These are phyloP conservation scores for Nothomitra cinnamomea DNA, from an alignment of 2,329 filamentous ascomycete species.

Conservation along the genomic window DNA sequence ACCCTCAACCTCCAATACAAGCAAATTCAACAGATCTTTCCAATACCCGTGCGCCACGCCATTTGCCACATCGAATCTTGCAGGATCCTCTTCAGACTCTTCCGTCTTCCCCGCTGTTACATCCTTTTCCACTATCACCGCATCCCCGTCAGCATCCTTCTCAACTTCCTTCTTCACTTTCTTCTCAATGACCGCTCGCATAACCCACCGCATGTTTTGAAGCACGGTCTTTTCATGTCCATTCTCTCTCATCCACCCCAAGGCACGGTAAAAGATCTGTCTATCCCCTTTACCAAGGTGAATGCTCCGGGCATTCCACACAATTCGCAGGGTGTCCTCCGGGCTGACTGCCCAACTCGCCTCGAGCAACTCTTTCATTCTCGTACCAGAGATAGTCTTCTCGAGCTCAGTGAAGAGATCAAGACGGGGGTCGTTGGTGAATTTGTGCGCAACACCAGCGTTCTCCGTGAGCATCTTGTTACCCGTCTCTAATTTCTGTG, in stretches of 20 bases:
- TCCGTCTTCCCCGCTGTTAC: constrained; percentile 9
- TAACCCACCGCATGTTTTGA: constrained; percentile 36
- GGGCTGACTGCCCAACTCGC: constrained; percentile 33
- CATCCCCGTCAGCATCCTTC: constrained; percentile 17
- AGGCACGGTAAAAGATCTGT: constrained; percentile 31
- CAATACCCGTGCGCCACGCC: constrained; percentile 42
- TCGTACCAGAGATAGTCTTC: constrained; percentile 21
- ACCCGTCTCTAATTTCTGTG: background rate
- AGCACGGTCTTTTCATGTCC: constrained; percentile 36
- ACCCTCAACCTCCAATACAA: constrained; percentile 33
- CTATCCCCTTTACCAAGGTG: constrained; percentile 38
- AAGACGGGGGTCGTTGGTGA: constrained; percentile 29
- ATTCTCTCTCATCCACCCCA: constrained; percentile 37
- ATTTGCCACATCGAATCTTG: constrained; percentile 26
- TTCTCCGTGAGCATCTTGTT: constrained; percentile 38
- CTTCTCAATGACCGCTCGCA: constrained; percentile 38
- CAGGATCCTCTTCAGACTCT: constrained; percentile 21
- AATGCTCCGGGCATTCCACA: constrained; percentile 44
- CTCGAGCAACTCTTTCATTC: constrained; percentile 27
- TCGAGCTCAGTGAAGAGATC: constrained; percentile 38
- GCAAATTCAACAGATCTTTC: constrained; percentile 42
- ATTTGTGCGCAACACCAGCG: constrained; percentile 29
- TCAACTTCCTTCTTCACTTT: constrained; percentile 25
- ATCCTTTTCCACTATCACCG: constrained; percentile 19
- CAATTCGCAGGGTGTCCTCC: constrained; percentile 36